Conservation (phyloP, 2,329 filamentous ascomycete genomes). For the Tothia fuscella region DNA sequence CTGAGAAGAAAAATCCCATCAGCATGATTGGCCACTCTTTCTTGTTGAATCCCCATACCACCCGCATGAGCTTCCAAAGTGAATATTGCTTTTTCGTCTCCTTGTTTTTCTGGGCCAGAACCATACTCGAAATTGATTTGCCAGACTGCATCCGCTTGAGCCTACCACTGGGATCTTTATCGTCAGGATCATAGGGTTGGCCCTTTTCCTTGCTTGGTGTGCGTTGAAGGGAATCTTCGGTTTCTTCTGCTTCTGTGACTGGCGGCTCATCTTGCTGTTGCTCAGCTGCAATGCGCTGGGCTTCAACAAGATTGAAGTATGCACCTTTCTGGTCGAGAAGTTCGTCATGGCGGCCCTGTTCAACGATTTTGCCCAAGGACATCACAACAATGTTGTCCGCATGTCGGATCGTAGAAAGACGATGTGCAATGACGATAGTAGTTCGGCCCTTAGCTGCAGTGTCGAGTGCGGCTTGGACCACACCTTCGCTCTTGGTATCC, state of each 20-base stretch:
- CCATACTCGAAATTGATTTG: constrained; percentile 54
- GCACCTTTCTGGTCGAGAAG: constrained; percentile 59
- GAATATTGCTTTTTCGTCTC: constrained; percentile 49
- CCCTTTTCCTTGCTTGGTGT: constrained; percentile 17
- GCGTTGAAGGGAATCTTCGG: constrained; percentile 10
- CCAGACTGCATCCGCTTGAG: constrained; percentile 41
- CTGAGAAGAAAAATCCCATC: constrained; percentile 58
- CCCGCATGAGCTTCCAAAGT: constrained; percentile 63
- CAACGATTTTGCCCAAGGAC: constrained; percentile 70
- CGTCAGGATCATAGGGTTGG: constrained; percentile 42
- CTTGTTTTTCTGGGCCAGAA: constrained; percentile 45
- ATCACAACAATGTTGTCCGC: constrained; percentile 96
- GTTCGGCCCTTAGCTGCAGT: constrained; percentile 75
- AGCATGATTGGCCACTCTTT: constrained; percentile 61
- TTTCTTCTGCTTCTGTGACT: no score
- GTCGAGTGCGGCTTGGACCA: constrained; percentile 87
- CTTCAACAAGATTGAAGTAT: constrained; percentile 77
- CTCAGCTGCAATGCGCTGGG: constrained; percentile 64
- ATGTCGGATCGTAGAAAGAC: constrained; percentile 84
- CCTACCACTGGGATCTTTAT: constrained; percentile 45
- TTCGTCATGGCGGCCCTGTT: constrained; percentile 79
- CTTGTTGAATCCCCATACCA: constrained; percentile 70
- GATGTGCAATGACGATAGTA: constrained; percentile 92
- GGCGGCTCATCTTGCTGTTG: constrained; percentile 28
- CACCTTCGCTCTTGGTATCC: constrained; percentile 87